Evolutionary conservation across 2,329 filamentous ascomycete genomes (phyloP).

Genomic region (Blastomyces parvus): DNA sequence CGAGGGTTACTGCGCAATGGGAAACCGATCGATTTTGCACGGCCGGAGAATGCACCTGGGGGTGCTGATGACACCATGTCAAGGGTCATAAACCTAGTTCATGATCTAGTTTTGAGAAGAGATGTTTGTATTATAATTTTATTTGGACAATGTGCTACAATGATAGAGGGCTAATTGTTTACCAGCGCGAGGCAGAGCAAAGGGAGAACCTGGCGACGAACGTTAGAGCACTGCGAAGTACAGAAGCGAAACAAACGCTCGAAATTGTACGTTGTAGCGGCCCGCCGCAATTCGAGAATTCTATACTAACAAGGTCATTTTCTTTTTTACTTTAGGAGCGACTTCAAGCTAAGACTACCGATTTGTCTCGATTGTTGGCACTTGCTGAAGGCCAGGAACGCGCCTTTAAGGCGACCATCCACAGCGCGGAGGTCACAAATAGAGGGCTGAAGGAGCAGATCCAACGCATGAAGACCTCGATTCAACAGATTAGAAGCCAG

Average conservation of each 20-base stretch:
- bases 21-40: constrained; percentile 64
- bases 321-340: constrained; percentile 33
- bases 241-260: constrained; percentile 61
- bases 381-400: constrained; percentile 61
- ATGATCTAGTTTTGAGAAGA: constrained; percentile 81
- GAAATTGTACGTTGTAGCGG: constrained; percentile 48
- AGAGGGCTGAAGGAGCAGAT: constrained; percentile 78
- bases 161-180: constrained; percentile 10
- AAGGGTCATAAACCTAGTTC: constrained; percentile 81
- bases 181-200: constrained; percentile 76
- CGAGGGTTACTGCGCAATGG: constrained; percentile 53
- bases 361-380: constrained; percentile 48
- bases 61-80: constrained; percentile 62
- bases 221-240: constrained; percentile 64
- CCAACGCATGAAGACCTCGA: constrained; percentile 63
- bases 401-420: constrained; percentile 58
- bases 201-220: constrained; percentile 73
- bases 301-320: constrained; percentile 1
- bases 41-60: constrained; percentile 54
- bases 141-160: constrained; percentile 52
- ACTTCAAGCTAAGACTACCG: constrained; percentile 46
- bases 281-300: background rate
- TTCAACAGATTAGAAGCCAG: constrained; percentile 73
- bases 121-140: constrained; percentile 53
- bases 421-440: constrained; percentile 62